Evolutionary conservation across 305 asterid species (phyloP).

Genomic region (Solanum hybrid): DNA sequence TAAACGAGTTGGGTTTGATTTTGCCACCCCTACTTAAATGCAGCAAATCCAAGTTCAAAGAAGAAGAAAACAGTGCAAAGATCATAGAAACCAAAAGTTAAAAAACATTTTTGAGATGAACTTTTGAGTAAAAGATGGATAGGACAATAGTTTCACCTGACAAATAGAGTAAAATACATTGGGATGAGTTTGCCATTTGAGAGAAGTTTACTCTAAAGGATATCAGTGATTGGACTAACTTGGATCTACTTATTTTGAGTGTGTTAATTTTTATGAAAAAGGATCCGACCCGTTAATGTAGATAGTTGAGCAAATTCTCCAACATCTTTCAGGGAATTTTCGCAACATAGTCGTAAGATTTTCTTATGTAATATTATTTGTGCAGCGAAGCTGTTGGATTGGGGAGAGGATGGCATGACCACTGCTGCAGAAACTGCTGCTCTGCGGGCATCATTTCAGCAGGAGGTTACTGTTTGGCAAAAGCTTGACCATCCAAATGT

Average conservation of each 20-base stretch:
- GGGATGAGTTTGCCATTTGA: neutral
- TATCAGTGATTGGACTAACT: neutral
- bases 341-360: neutral
- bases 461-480: slow-evolving; percentile 83
- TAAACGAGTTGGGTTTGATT: neutral
- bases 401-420: slow-evolving; percentile 88
- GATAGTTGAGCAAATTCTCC: neutral
- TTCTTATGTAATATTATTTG: neutral
- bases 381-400: slow-evolving; percentile 74
- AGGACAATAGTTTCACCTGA: neutral
- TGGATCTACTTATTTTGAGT: neutral
- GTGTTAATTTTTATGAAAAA: neutral
- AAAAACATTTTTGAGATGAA: neutral
- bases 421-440: slow-evolving; percentile 64
- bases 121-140: neutral
- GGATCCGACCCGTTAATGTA: neutral
- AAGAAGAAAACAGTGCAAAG: neutral
- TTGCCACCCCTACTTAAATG: neutral
- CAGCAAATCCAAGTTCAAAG: neutral
- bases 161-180: neutral
- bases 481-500: slow-evolving; percentile 70
- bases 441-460: slow-evolving; percentile 61
- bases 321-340: neutral
- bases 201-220: neutral
- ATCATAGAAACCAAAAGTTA: neutral